Evolutionary conservation across 2,329 filamentous ascomycete genomes (phyloP).

Genomic region (Beauveria australis): DNA sequence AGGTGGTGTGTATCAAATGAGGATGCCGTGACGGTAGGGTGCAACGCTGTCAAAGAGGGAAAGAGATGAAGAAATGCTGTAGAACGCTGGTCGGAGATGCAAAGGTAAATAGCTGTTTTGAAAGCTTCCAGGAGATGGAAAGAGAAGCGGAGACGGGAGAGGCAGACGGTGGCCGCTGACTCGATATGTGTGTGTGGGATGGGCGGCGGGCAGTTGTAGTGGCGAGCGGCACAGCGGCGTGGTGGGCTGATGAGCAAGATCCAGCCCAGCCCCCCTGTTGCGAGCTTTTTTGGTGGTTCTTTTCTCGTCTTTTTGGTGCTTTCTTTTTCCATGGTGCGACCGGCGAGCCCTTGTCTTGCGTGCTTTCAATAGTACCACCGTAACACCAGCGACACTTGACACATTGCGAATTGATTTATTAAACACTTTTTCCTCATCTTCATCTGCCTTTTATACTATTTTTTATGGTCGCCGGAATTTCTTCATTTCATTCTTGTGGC

Average conservation of each 20-base stretch:
- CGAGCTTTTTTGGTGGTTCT: neutral
- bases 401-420: too few relatives aligned
- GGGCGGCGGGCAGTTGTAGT: neutral
- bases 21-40: neutral
- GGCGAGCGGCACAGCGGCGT: neutral
- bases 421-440: too few relatives aligned
- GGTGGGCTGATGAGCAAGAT: neutral
- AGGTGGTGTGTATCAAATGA: too few relatives aligned
- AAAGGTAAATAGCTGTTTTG: neutral
- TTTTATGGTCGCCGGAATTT: neutral
- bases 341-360: neutral
- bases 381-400: too few relatives aligned
- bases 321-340: neutral
- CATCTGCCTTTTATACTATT: too few relatives aligned
- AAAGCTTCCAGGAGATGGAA: neutral
- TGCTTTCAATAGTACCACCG: neutral
- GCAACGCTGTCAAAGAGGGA: neutral
- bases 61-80: neutral
- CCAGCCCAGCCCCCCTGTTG: neutral
- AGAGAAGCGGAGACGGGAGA: conserved; percentile 3
- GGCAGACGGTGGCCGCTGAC: neutral
- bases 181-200: neutral
- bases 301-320: too few relatives aligned
- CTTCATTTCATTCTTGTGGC: neutral
- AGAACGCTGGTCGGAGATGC: neutral